Evolutionary conservation across 805 yeast species (phyloP).

Genomic region (Nakazawaea peltata): DNA sequence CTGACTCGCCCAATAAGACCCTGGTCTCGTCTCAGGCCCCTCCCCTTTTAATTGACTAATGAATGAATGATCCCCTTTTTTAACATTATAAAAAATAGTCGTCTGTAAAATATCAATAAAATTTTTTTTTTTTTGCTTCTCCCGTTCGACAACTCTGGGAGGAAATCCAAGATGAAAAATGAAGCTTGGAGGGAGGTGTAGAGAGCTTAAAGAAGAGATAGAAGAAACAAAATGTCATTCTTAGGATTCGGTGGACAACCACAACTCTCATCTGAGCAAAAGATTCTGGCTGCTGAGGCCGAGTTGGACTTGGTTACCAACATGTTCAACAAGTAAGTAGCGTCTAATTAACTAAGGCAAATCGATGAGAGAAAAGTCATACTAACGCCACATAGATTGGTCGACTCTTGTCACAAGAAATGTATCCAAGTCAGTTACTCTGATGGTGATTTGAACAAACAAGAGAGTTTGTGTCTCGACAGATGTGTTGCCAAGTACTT

Average conservation of each 20-base stretch:
- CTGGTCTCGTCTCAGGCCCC: too few relatives aligned
- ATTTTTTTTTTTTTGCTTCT: background rate
- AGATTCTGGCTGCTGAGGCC: conserved; percentile 87
- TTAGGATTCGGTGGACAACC: conserved; percentile 72
- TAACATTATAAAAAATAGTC: background rate
- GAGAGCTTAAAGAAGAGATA: too few relatives aligned
- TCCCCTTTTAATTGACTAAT: background rate
- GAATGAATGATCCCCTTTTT: background rate
- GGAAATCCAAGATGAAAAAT: too few relatives aligned
- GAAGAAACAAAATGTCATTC: conserved; percentile 41
- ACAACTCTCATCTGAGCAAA: conserved; percentile 65
- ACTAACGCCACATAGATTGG: conserved; percentile 33
- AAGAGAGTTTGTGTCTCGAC: conserved; percentile 82
- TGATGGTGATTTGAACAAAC: conserved; percentile 70
- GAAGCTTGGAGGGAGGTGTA: too few relatives aligned
- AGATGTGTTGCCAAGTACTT: conserved; percentile 95
- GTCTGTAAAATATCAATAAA: too few relatives aligned
- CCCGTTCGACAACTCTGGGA: too few relatives aligned
- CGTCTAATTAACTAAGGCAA: too few relatives aligned
- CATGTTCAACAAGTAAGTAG: conserved; percentile 68
- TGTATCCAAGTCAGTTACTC: conserved; percentile 63
- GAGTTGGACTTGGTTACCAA: conserved; percentile 97
- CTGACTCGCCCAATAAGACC: too few relatives aligned
- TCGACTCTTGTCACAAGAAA: conserved; percentile 81
- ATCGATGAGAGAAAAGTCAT: too few relatives aligned